A percentile compares a stretch with the other conserved stretches of the same genome.
phyloP scores from a whole-genome alignment of 768 basidiomycete species.

The Amanita rimosa region DNA sequence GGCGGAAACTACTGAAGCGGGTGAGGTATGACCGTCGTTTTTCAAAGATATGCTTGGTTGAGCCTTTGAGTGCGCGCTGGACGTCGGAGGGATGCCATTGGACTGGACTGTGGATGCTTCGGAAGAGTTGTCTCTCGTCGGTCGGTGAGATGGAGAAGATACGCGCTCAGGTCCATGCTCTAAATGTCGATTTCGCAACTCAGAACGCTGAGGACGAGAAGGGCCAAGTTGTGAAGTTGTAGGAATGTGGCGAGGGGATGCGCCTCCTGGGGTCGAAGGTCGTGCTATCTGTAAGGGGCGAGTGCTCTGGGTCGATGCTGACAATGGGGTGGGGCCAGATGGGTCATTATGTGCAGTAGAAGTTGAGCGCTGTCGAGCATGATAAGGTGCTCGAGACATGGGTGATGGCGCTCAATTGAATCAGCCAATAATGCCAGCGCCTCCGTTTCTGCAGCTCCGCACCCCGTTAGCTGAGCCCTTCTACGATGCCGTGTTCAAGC shows the following conservation, averaged over 20 bases:
- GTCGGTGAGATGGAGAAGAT: conserved; percentile 33
- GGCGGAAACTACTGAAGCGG: conserved; percentile 40
- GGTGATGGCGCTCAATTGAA: background rate
- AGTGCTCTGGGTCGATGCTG: conserved; percentile 24
- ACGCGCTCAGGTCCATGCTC: conserved; percentile 40
- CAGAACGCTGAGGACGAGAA: conserved; percentile 57
- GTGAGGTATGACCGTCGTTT: conserved; percentile 25
- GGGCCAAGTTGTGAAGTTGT: conserved; percentile 39
- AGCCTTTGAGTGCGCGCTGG: conserved; percentile 11
- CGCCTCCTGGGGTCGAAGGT: conserved; percentile 36
- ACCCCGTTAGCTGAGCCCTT: conserved; percentile 4
- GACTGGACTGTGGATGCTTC: conserved; percentile 18
- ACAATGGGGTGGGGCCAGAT: conserved; percentile 24
- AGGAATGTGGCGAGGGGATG: conserved; percentile 24
- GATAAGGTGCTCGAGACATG: conserved; percentile 47
- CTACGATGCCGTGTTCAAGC: conserved; percentile 25
- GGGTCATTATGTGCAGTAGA: conserved; percentile 36
- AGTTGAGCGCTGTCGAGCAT: background rate
- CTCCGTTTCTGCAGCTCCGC: conserved; percentile 20
- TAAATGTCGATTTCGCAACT: conserved; percentile 43
- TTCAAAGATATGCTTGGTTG: conserved; percentile 21
- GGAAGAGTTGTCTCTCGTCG: conserved; percentile 40
- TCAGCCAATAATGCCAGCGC: conserved; percentile 13
- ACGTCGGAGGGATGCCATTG: background rate
- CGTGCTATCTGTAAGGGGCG: conserved; percentile 54